Evolutionary conservation across 176 grass and related monocot species (phyloP), one percentile per base, ranked within the genome.

Genomic region (Aegilops sharonensis): DNA sequence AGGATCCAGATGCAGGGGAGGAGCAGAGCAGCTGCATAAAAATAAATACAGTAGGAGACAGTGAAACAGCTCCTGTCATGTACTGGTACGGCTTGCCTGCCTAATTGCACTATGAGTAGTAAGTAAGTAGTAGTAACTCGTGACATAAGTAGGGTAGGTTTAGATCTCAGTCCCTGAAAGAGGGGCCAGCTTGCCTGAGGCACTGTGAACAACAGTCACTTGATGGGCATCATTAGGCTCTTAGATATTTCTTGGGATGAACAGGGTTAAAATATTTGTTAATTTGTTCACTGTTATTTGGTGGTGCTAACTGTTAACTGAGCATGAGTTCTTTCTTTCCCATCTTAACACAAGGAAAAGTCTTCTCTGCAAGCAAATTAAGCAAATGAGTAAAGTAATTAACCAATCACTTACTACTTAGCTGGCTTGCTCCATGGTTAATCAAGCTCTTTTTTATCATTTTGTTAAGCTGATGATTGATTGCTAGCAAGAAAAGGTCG

Each of bases 381-480:
- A 40, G 3, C 40, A 9, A 8, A 43, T 45, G 18, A 10, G 20
- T 39, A 57, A 57, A 57, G 0, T 57, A 57, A 21, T 21, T 57
- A 57, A 20, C 23, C 43, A 65, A 32, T 73, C 40, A 73, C 45
- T 32, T 64, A 32, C 43, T 56, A 74, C 3, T 89, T 85, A 84
- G 37, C 65, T 86, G 36, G 32, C 30, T 56, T 81, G 52, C 32
- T 40, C 35, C 15, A 59, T 4, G 15, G 32, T 59, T 67, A 77
- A 40, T 67, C 64, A 68, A 34, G 23, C 8, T 59, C 21, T 85
- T 66, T 87, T 75, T 60, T 84, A 87, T 60, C 37, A 67, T 80
- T 87, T 80, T 83, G 20, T 18, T 67, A 52, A 60, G 25, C 21
- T 68, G 68, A 84, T 75, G 89, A 90, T 84, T 90, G 89, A 90